Conservation (phyloP, 139 green algal species). For the Pseudopediastrum boryanum region DNA sequence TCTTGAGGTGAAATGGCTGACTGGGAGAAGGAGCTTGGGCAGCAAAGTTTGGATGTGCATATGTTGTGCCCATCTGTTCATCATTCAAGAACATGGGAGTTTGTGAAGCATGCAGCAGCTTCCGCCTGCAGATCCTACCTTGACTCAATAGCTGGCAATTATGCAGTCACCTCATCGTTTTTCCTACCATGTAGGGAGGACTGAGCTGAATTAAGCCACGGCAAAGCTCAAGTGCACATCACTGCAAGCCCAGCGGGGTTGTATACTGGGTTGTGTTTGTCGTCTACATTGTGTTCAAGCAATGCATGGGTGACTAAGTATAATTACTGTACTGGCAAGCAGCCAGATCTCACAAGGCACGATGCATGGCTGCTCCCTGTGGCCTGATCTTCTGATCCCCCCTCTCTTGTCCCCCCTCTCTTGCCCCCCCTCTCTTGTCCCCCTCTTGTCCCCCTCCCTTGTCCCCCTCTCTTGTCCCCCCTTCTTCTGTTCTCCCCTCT, state of each 20-base stretch:
- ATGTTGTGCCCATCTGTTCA: too few species aligned
- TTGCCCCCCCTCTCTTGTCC: background rate
- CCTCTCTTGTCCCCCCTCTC: background rate
- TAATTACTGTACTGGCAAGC: background rate
- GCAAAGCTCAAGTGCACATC: too few species aligned
- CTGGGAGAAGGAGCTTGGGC: background rate
- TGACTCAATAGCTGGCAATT: background rate
- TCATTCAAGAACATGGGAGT: too few species aligned
- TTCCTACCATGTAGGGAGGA: background rate
- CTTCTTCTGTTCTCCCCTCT: background rate
- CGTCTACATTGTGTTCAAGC: too few species aligned
- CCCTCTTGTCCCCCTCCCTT: too few species aligned
- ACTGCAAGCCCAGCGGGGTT: too few species aligned
- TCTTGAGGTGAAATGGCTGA: conserved; percentile 16
- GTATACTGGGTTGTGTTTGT: too few species aligned
- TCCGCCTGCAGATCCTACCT: background rate
- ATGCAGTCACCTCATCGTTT: background rate
- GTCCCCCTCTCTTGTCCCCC: background rate
- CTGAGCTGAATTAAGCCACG: too few species aligned
- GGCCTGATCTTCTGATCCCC: background rate
- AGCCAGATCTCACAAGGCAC: too few species aligned
- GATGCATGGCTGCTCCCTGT: background rate
- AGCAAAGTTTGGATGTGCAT: background rate
- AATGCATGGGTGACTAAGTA: background rate
- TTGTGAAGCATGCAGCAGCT: background rate